These are phyloP conservation scores for Saturnispora sanitii DNA, from an alignment of 805 yeast species.

Conservation along the genomic window DNA sequence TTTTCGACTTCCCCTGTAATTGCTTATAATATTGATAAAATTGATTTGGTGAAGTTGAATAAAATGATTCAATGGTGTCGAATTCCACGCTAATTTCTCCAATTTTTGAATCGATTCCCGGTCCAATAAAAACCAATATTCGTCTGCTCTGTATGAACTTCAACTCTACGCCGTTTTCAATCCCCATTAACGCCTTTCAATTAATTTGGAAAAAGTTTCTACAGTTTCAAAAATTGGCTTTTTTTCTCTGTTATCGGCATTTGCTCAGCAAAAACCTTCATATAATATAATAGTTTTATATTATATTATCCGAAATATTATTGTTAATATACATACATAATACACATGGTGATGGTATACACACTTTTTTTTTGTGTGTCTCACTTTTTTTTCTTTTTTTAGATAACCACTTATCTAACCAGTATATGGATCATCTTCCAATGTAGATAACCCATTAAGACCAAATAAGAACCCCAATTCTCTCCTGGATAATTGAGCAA, in stretches of 20 bases:
- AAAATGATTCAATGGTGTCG: background rate
- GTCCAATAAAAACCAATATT: conserved; percentile 1
- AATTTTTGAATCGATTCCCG: background rate
- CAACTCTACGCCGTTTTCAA: background rate
- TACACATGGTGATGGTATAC: too few relatives aligned
- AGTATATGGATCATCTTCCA: conserved; percentile 13
- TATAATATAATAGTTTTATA: too few relatives aligned
- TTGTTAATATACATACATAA: too few relatives aligned
- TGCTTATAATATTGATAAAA: background rate
- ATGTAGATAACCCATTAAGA: conserved; percentile 20
- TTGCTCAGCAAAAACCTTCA: too few relatives aligned
- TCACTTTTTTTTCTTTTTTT: too few relatives aligned
- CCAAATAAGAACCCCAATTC: conserved; percentile 77
- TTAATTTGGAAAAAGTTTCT: background rate
- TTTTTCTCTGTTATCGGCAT: too few relatives aligned
- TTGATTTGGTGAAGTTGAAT: background rate
- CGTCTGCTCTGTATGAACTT: background rate
- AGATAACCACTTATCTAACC: too few relatives aligned
- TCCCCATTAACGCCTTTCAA: background rate
- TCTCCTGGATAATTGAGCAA: conserved; percentile 50
- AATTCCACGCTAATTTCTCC: background rate
- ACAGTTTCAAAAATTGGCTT: too few relatives aligned
- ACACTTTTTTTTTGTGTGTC: too few relatives aligned
- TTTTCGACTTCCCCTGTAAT: background rate
- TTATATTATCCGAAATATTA: too few relatives aligned